Conservation (phyloP, 1,139 yeast species). For the Saccharomyces hybrid region DNA sequence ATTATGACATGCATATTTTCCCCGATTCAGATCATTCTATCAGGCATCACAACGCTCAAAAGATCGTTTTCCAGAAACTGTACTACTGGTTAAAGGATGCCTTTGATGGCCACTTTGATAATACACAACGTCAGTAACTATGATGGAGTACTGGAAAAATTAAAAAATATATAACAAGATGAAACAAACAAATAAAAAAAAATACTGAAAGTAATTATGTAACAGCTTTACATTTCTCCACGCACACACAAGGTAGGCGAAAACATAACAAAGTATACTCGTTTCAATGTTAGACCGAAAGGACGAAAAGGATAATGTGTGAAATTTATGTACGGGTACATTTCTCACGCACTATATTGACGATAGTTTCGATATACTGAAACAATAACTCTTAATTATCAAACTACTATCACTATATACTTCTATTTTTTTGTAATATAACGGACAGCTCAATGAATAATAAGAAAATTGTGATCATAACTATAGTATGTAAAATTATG, state of each 20-base stretch:
- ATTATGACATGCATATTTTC: slow-evolving; percentile 82
- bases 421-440: background rate
- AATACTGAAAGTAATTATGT: background rate
- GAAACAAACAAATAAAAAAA: background rate
- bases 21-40: slow-evolving; percentile 93
- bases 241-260: too few species aligned
- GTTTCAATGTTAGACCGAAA: background rate
- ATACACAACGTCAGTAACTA: background rate
- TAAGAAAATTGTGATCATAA: background rate
- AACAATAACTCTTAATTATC: background rate
- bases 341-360: background rate
- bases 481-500: slow-evolving; percentile 3
- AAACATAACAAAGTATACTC: too few species aligned
- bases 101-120: slow-evolving; percentile 39
- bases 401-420: background rate
- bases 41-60: slow-evolving; percentile 67
- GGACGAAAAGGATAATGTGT: background rate
- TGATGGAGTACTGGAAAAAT: background rate
- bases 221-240: background rate
- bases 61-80: slow-evolving; percentile 67
- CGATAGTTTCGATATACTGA: background rate
- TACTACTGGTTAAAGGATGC: slow-evolving; percentile 66
- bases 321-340: background rate
- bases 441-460: background rate
- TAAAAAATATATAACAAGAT: background rate